phyloP scores from a whole-genome alignment of 1,284 basidiomycete species.

The Ustilago nuda region DNA sequence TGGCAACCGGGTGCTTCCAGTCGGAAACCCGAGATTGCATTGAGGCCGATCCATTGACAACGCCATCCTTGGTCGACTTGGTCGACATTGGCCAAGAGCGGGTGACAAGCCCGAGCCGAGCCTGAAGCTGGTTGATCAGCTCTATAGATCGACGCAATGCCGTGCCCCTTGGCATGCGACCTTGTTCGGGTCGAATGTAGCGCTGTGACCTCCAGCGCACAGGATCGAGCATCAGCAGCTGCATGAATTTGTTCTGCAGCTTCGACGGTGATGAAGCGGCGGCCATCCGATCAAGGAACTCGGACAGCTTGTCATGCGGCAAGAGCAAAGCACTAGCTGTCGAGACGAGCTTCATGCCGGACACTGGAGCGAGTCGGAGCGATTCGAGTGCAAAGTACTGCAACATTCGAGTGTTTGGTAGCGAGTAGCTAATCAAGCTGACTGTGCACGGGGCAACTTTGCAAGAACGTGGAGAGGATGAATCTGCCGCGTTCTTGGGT shows the following conservation, averaged over 20 bases:
- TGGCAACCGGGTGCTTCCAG: background rate
- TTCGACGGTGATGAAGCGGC: constrained; percentile 14
- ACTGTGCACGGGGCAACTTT: constrained; percentile 21
- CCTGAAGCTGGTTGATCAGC: constrained; percentile 27
- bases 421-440: constrained; percentile 72
- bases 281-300: constrained; percentile 1
- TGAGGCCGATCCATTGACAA: background rate
- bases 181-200: background rate
- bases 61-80: background rate
- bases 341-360: constrained; percentile 43
- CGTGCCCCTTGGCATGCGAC: constrained; percentile 20
- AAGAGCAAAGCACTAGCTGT: constrained; percentile 24
- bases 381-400: constrained; percentile 74
- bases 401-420: constrained; percentile 72
- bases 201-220: constrained; percentile 61
- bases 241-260: constrained; percentile 41
- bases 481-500: background rate
- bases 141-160: constrained; percentile 38
- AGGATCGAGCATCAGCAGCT: constrained; percentile 50
- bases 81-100: background rate
- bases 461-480: background rate
- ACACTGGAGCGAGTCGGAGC: constrained; percentile 66
- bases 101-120: constrained; percentile 6
- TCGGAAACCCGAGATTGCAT: background rate
- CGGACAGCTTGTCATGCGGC: constrained; percentile 19